phyloP scores from a whole-genome alignment of 2,329 filamentous ascomycete genomes.

The Rutstroemia sp. region DNA sequence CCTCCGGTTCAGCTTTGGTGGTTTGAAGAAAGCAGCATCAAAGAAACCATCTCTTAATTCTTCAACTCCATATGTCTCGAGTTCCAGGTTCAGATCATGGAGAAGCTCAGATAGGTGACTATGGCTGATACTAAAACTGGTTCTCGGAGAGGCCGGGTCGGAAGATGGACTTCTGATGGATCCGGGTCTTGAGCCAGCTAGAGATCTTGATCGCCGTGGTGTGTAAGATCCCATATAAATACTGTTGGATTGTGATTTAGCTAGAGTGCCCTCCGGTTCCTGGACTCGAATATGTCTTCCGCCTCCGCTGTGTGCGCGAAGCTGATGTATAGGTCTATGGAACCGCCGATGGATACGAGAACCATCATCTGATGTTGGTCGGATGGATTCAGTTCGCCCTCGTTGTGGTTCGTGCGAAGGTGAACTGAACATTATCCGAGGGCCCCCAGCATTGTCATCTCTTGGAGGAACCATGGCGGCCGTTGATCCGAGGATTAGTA shows the following conservation, averaged over 20 bases:
- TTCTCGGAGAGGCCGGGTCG: slow-evolving; percentile 20
- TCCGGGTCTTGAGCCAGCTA: slow-evolving; percentile 6
- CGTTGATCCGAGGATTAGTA: not conserved
- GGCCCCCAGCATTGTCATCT: slow-evolving; percentile 10
- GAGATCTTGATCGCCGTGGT: slow-evolving; percentile 21
- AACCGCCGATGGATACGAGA: slow-evolving; percentile 16
- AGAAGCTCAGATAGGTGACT: slow-evolving; percentile 24
- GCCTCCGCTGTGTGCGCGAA: slow-evolving; percentile 7
- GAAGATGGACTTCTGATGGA: slow-evolving; percentile 18
- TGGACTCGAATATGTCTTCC: slow-evolving; percentile 24
- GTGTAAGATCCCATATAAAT: slow-evolving; percentile 31
- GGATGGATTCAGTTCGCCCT: not conserved
- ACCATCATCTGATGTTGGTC: slow-evolving; percentile 4
- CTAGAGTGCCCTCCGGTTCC: slow-evolving; percentile 15
- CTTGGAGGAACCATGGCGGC: slow-evolving; percentile 16
- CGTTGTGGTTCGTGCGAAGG: slow-evolving; percentile 7
- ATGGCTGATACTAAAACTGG: slow-evolving; percentile 24
- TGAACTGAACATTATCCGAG: slow-evolving; percentile 14
- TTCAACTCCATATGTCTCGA: slow-evolving; percentile 37
- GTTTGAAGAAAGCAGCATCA: slow-evolving; percentile 36
- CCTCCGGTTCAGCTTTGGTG: slow-evolving; percentile 32
- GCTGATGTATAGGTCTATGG: not conserved
- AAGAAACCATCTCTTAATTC: slow-evolving; percentile 38
- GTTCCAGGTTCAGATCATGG: slow-evolving; percentile 29
- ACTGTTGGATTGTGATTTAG: slow-evolving; percentile 19